phyloP scores from a whole-genome alignment of 2,329 filamentous ascomycete genomes.

The Beauveria bassiana region DNA sequence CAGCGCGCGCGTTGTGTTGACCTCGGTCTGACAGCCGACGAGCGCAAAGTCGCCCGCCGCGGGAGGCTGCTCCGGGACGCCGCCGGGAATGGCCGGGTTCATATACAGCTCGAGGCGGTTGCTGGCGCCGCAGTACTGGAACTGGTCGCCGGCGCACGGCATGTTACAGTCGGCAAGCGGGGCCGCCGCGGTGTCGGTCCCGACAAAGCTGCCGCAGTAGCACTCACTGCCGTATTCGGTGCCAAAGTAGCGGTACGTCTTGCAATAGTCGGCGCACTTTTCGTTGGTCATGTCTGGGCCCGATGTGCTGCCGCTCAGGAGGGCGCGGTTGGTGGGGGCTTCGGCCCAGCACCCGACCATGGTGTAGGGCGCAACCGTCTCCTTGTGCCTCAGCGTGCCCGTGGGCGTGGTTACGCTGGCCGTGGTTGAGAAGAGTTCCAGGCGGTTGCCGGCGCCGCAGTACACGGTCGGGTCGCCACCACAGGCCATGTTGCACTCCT shows the following conservation, averaged over 20 bases:
- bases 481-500: constrained; percentile 32
- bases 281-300: constrained; percentile 26
- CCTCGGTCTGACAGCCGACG: constrained; percentile 31
- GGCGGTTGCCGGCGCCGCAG: constrained; percentile 35
- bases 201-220: constrained; percentile 29
- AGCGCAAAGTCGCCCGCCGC: constrained; percentile 25
- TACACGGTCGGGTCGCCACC: constrained; percentile 33
- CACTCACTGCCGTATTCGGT: constrained; percentile 32
- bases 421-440: constrained; percentile 36
- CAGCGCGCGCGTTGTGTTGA: constrained; percentile 26
- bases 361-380: constrained; percentile 23
- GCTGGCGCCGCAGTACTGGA: constrained; percentile 27
- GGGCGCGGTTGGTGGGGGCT: constrained; percentile 26
- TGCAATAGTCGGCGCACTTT: constrained; percentile 26
- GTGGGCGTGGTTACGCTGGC: constrained; percentile 22
- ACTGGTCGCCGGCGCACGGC: constrained; percentile 25
- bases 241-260: constrained; percentile 32
- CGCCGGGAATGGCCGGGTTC: constrained; percentile 19
- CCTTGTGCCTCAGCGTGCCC: constrained; percentile 20
- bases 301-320: constrained; percentile 21
- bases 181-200: constrained; percentile 19
- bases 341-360: constrained; percentile 36
- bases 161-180: constrained; percentile 27
- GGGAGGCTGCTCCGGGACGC: constrained; percentile 24
- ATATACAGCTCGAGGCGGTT: constrained; percentile 28